Percentiles rank a stretch among this genome's conserved stretches.
phyloP scores from a whole-genome alignment of 306 rosid genomes.

The Cucumis sativus region DNA sequence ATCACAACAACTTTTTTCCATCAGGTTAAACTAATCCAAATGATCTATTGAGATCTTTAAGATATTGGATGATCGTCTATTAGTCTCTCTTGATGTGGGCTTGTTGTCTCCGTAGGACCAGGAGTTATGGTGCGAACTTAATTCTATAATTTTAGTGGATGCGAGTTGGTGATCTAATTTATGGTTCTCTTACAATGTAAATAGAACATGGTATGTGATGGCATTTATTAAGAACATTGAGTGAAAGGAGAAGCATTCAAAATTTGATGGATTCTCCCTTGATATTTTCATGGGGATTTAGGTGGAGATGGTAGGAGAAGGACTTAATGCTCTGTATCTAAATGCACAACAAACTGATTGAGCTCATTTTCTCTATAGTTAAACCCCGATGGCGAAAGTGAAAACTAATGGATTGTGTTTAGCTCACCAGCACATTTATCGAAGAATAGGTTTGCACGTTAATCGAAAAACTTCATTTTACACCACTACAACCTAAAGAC shows the following conservation, averaged over 20 bases:
- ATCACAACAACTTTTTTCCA: not conserved
- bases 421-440: no score
- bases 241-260: not conserved
- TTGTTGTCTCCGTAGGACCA: not conserved
- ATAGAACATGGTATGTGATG: not conserved
- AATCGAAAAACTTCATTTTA: no score
- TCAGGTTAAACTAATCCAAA: not conserved
- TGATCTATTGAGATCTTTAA: not conserved
- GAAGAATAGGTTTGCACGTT: no score
- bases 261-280: not conserved
- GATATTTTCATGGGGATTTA: not conserved
- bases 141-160: not conserved
- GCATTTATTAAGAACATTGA: not conserved
- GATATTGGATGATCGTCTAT: not conserved
- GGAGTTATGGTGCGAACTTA: not conserved
- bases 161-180: conserved; percentile 11
- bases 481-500: no score
- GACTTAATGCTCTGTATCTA: not conserved
- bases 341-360: not conserved
- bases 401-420: no score
- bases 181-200: not conserved
- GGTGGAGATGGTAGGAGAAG: not conserved
- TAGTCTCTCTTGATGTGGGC: not conserved
- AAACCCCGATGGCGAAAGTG: not conserved
- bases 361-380: not conserved